A percentile compares a stretch with the other conserved stretches of the same genome.
phyloP scores from a whole-genome alignment of 2,329 filamentous ascomycete genomes.

The Diatrype stigma region DNA sequence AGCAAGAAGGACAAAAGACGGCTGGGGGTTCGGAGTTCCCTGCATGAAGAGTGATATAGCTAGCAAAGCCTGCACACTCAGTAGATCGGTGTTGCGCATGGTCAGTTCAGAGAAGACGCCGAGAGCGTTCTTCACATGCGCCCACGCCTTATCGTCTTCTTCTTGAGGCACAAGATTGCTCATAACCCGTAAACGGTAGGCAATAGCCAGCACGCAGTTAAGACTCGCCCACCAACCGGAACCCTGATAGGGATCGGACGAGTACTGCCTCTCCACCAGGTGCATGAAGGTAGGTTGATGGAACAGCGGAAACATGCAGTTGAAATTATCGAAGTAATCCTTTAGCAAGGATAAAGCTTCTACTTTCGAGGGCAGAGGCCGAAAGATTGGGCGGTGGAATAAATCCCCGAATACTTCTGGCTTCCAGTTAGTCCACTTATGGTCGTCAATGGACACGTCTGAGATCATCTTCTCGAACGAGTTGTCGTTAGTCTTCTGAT shows the following conservation, averaged over 20 bases:
- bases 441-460: constrained; percentile 83
- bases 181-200: constrained; percentile 89
- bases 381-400: constrained; percentile 80
- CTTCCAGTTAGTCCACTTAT: constrained; percentile 97
- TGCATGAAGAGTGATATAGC: constrained; percentile 95
- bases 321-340: constrained; percentile 98
- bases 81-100: constrained; percentile 90
- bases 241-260: constrained; percentile 84
- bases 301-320: constrained; percentile 96
- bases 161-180: constrained; percentile 86
- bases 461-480: constrained; percentile 95
- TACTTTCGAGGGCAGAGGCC: constrained; percentile 76
- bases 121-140: constrained; percentile 94
- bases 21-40: constrained; percentile 94
- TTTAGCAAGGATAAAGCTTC: constrained; percentile 83
- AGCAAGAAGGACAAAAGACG: constrained; percentile 84
- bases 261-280: constrained; percentile 90
- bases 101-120: constrained; percentile 87
- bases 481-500: constrained; percentile 91
- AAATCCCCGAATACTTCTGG: constrained; percentile 95
- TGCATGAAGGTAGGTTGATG: constrained; percentile 99
- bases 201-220: constrained; percentile 90
- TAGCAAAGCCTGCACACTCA: constrained; percentile 89
- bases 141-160: constrained; percentile 93
- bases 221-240: constrained; percentile 98